A percentile compares a stretch with the other conserved stretches of the same genome.
Evolutionary conservation across 176 grass and related monocot genomes (phyloP).

Genomic region (Dendrocalamus sinicus): DNA sequence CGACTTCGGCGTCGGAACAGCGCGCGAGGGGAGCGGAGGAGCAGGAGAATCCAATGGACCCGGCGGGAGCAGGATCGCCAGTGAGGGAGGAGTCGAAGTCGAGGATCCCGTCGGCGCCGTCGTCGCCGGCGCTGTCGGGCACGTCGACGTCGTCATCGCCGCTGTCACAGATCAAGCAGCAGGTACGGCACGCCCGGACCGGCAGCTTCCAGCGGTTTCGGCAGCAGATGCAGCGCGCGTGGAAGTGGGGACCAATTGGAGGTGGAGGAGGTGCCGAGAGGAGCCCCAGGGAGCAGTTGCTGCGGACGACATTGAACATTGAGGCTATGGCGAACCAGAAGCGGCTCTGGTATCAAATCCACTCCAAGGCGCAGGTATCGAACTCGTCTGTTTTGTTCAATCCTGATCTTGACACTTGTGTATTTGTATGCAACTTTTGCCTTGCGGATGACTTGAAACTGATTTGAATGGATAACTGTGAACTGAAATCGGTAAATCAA

Average conservation of each 20-base stretch:
- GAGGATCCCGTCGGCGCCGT: constrained; percentile 41
- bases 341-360: constrained; percentile 86
- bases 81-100: constrained; percentile 35
- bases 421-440: constrained; percentile 18
- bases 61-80: constrained; percentile 23
- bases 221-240: constrained; percentile 85
- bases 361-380: constrained; percentile 71
- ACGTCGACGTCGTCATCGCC: constrained; percentile 44
- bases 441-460: not conserved
- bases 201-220: constrained; percentile 85
- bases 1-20: constrained; percentile 4
- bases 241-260: constrained; percentile 76
- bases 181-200: constrained; percentile 66
- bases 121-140: constrained; percentile 33
- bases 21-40: constrained; percentile 38
- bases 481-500: constrained; percentile 12
- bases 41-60: constrained; percentile 32
- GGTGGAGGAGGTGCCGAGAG: constrained; percentile 40
- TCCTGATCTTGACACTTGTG: not conserved
- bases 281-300: constrained; percentile 62
- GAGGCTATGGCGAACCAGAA: constrained; percentile 96
- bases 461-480: constrained; percentile 9
- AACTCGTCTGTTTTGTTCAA: constrained; percentile 20
- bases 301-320: constrained; percentile 68
- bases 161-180: constrained; percentile 47